Conservation (phyloP, 805 yeast species). For the Kodamaea jinghongensis region DNA sequence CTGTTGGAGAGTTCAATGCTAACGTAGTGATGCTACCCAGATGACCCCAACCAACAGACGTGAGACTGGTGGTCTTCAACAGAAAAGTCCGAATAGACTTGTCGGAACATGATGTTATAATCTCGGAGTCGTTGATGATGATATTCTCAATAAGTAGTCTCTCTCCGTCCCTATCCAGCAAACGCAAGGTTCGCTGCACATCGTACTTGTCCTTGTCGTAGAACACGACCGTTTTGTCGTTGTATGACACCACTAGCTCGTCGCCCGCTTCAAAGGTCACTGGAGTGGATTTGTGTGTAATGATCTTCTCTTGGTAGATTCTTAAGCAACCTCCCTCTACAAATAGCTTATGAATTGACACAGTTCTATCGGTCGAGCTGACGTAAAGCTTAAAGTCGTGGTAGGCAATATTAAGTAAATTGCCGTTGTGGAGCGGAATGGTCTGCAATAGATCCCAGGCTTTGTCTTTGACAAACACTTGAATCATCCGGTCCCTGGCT, state of each 20-base stretch:
- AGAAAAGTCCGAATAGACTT: conserved; percentile 54
- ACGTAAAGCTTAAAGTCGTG: conserved; percentile 39
- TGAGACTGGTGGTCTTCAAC: conserved; percentile 42
- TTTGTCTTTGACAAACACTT: conserved; percentile 38
- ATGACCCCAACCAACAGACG: conserved; percentile 56
- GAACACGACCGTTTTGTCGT: conserved; percentile 46
- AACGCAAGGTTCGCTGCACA: conserved; percentile 34
- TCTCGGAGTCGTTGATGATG: conserved; percentile 25
- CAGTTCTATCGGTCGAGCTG: conserved; percentile 60
- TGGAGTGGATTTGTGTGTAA: conserved; percentile 53
- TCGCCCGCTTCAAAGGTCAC: conserved; percentile 36
- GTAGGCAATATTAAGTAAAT: conserved; percentile 39
- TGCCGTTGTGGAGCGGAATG: conserved; percentile 56
- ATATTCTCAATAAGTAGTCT: conserved; percentile 46
- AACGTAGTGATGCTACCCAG: conserved; percentile 37
- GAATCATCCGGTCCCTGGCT: conserved; percentile 64
- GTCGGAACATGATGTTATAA: conserved; percentile 51
- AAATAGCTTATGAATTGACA: conserved; percentile 49
- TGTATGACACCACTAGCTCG: conserved; percentile 50
- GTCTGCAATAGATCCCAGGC: conserved; percentile 59
- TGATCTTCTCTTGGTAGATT: conserved; percentile 41
- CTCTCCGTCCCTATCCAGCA: conserved; percentile 38
- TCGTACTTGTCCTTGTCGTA: conserved; percentile 24
- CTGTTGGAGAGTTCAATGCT: conserved; percentile 7
- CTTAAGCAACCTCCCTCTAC: conserved; percentile 16